phyloP scores from a whole-genome alignment of 1,139 yeast species.

The Pneumocystis sp. region DNA sequence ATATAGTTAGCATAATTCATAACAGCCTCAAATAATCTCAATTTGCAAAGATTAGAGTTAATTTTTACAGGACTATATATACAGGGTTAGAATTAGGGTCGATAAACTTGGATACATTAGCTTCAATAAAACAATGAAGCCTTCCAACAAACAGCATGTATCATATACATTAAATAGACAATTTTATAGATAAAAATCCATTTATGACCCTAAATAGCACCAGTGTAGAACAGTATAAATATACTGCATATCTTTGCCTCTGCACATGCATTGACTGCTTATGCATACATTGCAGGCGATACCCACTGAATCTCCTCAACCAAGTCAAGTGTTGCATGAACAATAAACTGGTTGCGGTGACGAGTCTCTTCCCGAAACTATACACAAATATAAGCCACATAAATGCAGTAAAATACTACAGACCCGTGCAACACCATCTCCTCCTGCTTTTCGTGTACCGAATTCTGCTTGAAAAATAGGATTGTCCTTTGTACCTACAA shows the following conservation, averaged over 20 bases:
- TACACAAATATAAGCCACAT: neutral
- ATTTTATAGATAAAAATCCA: too few relatives aligned
- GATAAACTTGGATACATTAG: too few relatives aligned
- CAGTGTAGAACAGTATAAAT: too few relatives aligned
- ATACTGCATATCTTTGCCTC: neutral
- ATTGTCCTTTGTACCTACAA: conserved; percentile 72
- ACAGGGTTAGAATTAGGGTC: too few relatives aligned
- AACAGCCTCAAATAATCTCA: too few relatives aligned
- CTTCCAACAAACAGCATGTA: too few relatives aligned
- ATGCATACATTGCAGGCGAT: conserved; percentile 19
- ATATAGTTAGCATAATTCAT: neutral
- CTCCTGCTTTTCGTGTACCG: conserved; percentile 52
- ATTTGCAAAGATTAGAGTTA: too few relatives aligned
- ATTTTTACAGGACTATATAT: too few relatives aligned
- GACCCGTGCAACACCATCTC: conserved; percentile 42
- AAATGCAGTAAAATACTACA: neutral
- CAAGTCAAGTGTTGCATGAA: conserved; percentile 76
- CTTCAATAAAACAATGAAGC: neutral
- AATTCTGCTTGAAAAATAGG: conserved; percentile 83
- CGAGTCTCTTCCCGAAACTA: conserved; percentile 9
- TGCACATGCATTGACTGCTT: neutral
- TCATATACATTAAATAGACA: too few relatives aligned
- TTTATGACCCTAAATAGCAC: too few relatives aligned
- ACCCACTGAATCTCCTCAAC: conserved; percentile 85
- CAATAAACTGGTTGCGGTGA: conserved; percentile 56